Conservation (phyloP, 106 monocot genomes). For the Dendrobium nobile region DNA sequence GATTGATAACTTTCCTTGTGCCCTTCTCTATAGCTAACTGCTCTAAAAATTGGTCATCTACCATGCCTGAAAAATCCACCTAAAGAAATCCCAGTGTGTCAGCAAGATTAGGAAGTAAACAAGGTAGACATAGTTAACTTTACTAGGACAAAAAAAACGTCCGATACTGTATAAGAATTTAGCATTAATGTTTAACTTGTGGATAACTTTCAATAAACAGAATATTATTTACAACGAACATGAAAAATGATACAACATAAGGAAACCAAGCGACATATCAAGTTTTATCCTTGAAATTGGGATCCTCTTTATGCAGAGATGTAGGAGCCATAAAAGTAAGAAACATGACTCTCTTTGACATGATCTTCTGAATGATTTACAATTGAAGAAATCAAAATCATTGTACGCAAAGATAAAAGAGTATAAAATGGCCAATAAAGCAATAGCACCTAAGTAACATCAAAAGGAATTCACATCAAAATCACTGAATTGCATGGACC, state of each 20-base stretch:
- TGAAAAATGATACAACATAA: background rate
- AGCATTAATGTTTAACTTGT: no score
- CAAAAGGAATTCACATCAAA: background rate
- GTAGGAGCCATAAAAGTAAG: background rate
- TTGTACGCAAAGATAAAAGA: background rate
- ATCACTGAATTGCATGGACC: background rate
- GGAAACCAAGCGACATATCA: background rate
- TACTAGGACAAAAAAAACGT: no score
- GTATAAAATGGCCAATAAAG: background rate
- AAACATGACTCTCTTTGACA: background rate
- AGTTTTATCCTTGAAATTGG: background rate
- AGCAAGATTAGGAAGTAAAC: background rate
- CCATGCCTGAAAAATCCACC: slow-evolving; percentile 97
- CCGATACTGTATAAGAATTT: no score
- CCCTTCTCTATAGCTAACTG: slow-evolving; percentile 79
- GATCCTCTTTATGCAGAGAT: background rate
- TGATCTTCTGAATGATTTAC: background rate
- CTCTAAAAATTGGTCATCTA: slow-evolving; percentile 74
- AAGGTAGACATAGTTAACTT: no score
- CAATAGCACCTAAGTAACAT: background rate
- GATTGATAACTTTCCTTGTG: slow-evolving; percentile 80
- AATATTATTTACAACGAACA: background rate
- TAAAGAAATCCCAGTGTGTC: slow-evolving; percentile 8
- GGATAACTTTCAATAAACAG: background rate
- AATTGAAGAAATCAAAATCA: background rate